These are phyloP conservation scores for Athelia psychrophila DNA, from an alignment of 1,284 basidiomycete species.

Conservation along the genomic window DNA sequence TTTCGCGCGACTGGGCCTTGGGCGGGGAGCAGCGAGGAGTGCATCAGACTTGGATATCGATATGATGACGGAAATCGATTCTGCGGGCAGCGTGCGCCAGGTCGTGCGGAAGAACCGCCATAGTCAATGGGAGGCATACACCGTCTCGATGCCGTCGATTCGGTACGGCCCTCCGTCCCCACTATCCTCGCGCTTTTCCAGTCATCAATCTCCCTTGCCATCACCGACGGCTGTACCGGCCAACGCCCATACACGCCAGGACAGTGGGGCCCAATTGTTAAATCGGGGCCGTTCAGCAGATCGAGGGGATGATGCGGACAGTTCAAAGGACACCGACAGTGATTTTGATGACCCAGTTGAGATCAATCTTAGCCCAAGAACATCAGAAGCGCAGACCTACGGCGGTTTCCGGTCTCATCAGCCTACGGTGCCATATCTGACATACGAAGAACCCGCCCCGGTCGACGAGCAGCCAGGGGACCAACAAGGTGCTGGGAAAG, in stretches of 20 bases:
- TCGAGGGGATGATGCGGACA: neutral
- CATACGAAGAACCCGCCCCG: neutral
- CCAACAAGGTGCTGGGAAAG: neutral
- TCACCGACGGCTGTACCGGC: neutral
- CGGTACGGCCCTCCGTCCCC: neutral
- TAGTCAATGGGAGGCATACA: conserved; percentile 1
- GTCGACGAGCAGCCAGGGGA: neutral
- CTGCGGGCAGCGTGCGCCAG: neutral
- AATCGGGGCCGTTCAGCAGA: neutral
- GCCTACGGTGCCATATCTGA: neutral
- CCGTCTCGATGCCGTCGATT: neutral
- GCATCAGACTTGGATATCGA: neutral
- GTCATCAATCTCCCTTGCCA: neutral
- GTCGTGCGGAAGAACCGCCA: neutral
- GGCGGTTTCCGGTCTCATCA: no score
- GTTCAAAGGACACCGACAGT: neutral
- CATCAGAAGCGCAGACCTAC: neutral
- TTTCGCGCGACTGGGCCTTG: neutral
- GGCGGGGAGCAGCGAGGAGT: neutral
- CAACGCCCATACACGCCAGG: neutral
- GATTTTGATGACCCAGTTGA: neutral
- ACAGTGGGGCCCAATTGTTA: neutral
- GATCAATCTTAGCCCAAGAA: neutral
- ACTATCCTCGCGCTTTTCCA: neutral
- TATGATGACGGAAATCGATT: neutral